These are phyloP conservation scores for Chrysopogon serrulatus DNA, from an alignment of 176 grass and related monocot species.

Conservation along the genomic window DNA sequence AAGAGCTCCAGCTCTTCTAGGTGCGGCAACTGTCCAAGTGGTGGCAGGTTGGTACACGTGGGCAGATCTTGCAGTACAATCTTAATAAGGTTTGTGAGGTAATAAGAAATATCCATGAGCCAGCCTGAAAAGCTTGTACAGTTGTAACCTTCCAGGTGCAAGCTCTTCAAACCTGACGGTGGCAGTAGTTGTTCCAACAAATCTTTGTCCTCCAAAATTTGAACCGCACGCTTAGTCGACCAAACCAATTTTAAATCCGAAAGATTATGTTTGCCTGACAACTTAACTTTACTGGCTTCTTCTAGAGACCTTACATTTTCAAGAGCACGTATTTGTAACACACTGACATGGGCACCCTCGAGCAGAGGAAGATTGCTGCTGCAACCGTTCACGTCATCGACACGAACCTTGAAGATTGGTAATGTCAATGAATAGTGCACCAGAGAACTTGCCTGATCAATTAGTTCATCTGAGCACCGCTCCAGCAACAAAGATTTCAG, in stretches of 20 bases:
- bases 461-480: neutral
- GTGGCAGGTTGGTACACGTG: neutral
- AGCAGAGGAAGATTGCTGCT: neutral
- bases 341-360: neutral
- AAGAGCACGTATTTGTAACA: neutral
- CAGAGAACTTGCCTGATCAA: too few species aligned
- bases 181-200: neutral
- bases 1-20: rapidly evolving
- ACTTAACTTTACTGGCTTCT: neutral
- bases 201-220: too few species aligned
- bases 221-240: neutral
- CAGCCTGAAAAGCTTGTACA: too few species aligned
- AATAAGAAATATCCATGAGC: too few species aligned
- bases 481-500: neutral
- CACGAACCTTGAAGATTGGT: neutral
- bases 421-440: too few species aligned
- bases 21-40: neutral
- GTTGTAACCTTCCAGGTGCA: too few species aligned
- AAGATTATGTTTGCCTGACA: neutral
- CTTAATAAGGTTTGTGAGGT: too few species aligned
- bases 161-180: too few species aligned
- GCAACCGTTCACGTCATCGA: neutral
- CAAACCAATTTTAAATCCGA: neutral
- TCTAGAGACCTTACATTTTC: neutral
- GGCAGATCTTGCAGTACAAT: too few species aligned